Base-by-base conservation (phyloP, 208 protist genomes). In the Vickermania ingenoplastis region DNA sequence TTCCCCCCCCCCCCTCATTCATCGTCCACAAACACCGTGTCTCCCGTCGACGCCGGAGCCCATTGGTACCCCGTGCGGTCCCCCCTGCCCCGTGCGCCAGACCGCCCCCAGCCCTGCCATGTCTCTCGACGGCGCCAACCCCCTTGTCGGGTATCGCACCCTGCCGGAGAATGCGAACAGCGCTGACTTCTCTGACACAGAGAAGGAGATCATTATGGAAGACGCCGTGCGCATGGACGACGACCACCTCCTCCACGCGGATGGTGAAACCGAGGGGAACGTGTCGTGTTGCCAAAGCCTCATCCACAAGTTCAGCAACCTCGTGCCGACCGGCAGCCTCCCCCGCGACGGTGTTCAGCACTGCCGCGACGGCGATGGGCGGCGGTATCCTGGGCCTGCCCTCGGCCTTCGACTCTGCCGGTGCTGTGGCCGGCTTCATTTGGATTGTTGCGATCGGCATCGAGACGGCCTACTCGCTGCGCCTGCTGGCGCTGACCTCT, bases 371-470 rank as follows among this genome's bases (percentile, higher is more conserved):
- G 3, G 61, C 57, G 14, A 23, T 69, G 2, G 64, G 64, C 45
- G 64, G 23, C 14, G 64, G 64, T 28, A 69, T 69, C 53, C 64
- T 69, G 22, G 57, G 45, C 13, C 25, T 64, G 1, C 57, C 64
- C 2, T 69, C 57, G 13, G 64, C 64, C 7, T 54, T 57, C 54
- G 41, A 61, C 27, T 51, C 51, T 51, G 52, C 64, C n/a, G 50
- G 50, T 5, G 13, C 13, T 21, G 21, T 25, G 21, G 24, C 24
- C 21, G 24, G 21, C 21, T 54, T 54, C 21, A 13, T 54, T 5
- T 54, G 24, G 13, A 17, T 54, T 26, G 24, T 54, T 25, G 50
- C 50, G 21, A 54, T 54, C 13, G 24, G 21, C 7, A 21, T 26
- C 5, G 50, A 54, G 50, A 54, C 50, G 21, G 24, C 24, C n/a